Percentiles rank a stretch among this genome's conserved stretches.
Evolutionary conservation across 257 asterid species (phyloP).

Genomic region (Nemophila menziesii): DNA sequence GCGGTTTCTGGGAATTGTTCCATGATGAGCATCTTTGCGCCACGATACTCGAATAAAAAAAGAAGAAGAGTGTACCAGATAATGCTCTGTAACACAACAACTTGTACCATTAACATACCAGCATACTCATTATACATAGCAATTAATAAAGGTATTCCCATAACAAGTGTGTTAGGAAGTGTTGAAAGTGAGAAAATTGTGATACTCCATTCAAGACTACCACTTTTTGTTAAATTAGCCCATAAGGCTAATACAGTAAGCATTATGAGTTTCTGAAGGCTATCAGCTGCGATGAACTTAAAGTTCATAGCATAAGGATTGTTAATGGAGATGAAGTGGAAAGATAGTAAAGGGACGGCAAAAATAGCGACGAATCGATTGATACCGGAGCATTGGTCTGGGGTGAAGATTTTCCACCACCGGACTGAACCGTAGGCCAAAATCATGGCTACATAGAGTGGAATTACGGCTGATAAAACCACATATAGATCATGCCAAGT

Average conservation of each 20-base stretch:
- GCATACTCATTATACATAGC: constrained; percentile 77
- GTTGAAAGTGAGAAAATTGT: constrained; percentile 78
- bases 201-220: constrained; percentile 82
- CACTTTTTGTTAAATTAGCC: constrained; percentile 58
- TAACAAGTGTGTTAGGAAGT: constrained; percentile 79
- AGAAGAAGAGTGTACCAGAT: constrained; percentile 80
- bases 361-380: constrained; percentile 88
- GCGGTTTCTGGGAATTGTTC: constrained; percentile 93
- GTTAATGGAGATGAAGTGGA: constrained; percentile 70
- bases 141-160: constrained; percentile 77
- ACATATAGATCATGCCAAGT: constrained; percentile 67
- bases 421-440: constrained; percentile 90
- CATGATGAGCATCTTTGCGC: constrained; percentile 69
- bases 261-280: constrained; percentile 71
- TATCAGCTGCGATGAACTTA: constrained; percentile 80
- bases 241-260: constrained; percentile 43
- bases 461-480: constrained; percentile 71
- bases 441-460: constrained; percentile 89
- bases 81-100: constrained; percentile 79
- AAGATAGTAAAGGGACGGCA: constrained; percentile 81
- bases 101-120: constrained; percentile 75
- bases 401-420: constrained; percentile 94
- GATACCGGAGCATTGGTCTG: constrained; percentile 94
- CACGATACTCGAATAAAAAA: constrained; percentile 72
- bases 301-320: constrained; percentile 71